Percentiles rank a stretch among this genome's conserved stretches.
Conservation (phyloP, 805 yeast species). For the Lipomyces sp. region DNA sequence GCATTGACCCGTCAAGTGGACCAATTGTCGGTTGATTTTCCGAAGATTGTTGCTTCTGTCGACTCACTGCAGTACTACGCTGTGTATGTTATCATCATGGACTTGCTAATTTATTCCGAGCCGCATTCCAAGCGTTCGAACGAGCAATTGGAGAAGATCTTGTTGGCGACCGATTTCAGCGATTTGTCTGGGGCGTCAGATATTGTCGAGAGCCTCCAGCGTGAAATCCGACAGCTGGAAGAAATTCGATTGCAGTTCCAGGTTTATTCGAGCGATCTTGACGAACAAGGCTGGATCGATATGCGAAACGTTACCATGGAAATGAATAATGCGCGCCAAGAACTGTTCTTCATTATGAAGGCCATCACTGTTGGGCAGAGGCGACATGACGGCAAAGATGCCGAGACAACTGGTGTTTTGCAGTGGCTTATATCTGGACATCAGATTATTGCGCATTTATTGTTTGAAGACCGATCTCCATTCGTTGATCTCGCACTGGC, state of each 20-base stretch:
- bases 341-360: constrained; percentile 47
- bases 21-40: constrained; percentile 60
- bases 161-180: constrained; percentile 66
- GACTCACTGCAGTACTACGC: constrained; percentile 73
- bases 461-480: constrained; percentile 57
- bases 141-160: constrained; percentile 61
- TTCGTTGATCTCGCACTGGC: constrained; percentile 69
- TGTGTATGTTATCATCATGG: constrained; percentile 58
- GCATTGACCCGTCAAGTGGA: constrained; percentile 36
- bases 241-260: constrained; percentile 47
- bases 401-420: constrained; percentile 41
- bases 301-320: constrained; percentile 20
- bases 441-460: constrained; percentile 66
- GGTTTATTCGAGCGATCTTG: constrained; percentile 43
- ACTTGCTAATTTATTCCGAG: constrained; percentile 68
- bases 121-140: constrained; percentile 59
- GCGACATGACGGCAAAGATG: constrained; percentile 33
- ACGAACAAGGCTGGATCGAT: constrained; percentile 40
- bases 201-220: constrained; percentile 50
- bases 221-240: constrained; percentile 44
- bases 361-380: constrained; percentile 42
- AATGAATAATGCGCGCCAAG: constrained; percentile 35
- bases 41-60: constrained; percentile 61
- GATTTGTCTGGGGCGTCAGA: constrained; percentile 51
- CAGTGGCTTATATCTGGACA: constrained; percentile 67